Evolutionary conservation across 2,329 filamentous ascomycete species (phyloP), one percentile per base, ranked within the genome.

Genomic region (Boeremia lycopersici): DNA sequence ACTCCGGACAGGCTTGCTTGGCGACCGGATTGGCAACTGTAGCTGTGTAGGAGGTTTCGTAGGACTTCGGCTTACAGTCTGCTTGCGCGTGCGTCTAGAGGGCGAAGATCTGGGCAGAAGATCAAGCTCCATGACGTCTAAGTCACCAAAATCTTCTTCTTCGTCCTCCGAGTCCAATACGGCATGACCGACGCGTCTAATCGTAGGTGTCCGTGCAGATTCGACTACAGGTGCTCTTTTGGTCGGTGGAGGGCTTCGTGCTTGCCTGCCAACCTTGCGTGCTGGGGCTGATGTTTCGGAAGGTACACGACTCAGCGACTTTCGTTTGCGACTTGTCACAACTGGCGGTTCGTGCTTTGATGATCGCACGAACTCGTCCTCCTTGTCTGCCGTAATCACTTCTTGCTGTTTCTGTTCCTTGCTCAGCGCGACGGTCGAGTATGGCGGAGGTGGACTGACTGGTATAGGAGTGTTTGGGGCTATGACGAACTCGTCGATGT

Each of bases 391-490:
- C 10, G 35, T 25, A 6, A 36, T 42, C 13, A 28, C 40, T 12
- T 15, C 23, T 3, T 51, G 48, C 23, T 47, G 44, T 25, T 30
- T 40, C 15, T 40, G 36, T 17, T 42, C 39, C 48, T 38, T 48
- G 31, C 31, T 48, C 10, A 44, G 45, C 29, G 72, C 69, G 25
- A 77, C 68, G 0, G 77, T 79, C 2, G 79, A 81, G 56, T 81
- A 81, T 4, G 79, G 79, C 7, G 73, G 73, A 15, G 73, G 73
- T 12, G 72, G 72, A 17, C 65, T 63, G 25, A 49, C 56, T 28
- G 64, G 65, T 28, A 62, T 56, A 44, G 53, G 34, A 13, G 63
- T 60, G n/a, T 57, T 54, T 26, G 64, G 61, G 26, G 58, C 59
- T 53, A 61, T 55, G 15, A 64, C 38, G 19, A 73, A 55, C n/a